Percentiles rank a stretch among this genome's conserved stretches.
These are phyloP conservation scores for Pelargonium fulgidum DNA, from an alignment of 441 rosid genomes.

Conservation along the genomic window DNA sequence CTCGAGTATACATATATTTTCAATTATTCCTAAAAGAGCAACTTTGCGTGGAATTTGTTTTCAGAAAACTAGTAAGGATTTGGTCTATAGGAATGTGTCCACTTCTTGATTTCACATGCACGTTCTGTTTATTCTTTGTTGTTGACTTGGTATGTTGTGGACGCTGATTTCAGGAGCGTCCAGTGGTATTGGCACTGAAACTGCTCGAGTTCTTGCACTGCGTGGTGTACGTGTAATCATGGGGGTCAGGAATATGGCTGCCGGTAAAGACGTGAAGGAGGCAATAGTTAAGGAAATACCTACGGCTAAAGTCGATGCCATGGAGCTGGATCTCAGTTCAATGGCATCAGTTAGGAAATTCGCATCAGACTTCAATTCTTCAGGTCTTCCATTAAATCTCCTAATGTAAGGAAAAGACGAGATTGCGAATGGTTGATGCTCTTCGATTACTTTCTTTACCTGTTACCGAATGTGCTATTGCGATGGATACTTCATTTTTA, in stretches of 20 bases:
- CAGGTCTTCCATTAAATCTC: slow-evolving; percentile 54
- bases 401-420: slow-evolving; percentile 42
- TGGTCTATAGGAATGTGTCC: too few species aligned
- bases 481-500: background rate
- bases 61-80: too few species aligned
- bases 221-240: slow-evolving; percentile 60
- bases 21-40: too few species aligned
- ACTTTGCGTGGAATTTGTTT: too few species aligned
- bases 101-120: too few species aligned
- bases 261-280: slow-evolving; percentile 43
- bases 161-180: slow-evolving; percentile 45
- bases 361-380: slow-evolving; percentile 47
- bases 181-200: slow-evolving; percentile 65
- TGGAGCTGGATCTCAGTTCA: slow-evolving; percentile 77
- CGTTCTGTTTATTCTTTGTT: background rate
- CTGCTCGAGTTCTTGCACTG: slow-evolving; percentile 56
- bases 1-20: too few species aligned
- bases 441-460: background rate
- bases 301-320: slow-evolving; percentile 52
- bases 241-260: slow-evolving; percentile 59
- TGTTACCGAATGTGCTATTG: background rate
- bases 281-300: slow-evolving; percentile 47
- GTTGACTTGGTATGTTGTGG: background rate
- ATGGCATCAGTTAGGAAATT: slow-evolving; percentile 61
- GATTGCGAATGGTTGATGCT: background rate